These are phyloP conservation scores for Tylopilus subfusipes DNA, from an alignment of 768 basidiomycete species.

Conservation along the genomic window DNA sequence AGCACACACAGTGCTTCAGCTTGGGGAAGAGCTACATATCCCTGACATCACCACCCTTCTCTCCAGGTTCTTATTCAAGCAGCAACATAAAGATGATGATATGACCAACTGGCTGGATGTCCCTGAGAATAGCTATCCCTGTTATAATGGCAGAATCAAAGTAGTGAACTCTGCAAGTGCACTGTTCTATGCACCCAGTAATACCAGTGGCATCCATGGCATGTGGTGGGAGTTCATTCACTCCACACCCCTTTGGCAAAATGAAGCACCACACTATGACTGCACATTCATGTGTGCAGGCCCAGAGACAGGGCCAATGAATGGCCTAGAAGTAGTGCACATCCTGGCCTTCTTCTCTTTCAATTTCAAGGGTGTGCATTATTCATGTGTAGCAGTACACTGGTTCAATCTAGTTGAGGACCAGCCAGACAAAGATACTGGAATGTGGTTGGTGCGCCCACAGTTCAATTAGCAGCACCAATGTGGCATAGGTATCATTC, in stretches of 20 bases:
- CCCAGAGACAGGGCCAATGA: constrained; percentile 7
- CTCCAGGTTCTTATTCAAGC: no score
- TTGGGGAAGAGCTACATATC: no score
- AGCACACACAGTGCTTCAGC: no score
- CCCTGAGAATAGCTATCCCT: not conserved
- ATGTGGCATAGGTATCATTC: not conserved
- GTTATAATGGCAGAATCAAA: not conserved
- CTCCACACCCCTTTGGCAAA: not conserved
- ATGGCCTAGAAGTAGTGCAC: constrained; percentile 15
- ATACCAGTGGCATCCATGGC: not conserved
- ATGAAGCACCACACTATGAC: constrained; percentile 10
- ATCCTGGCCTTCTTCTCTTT: constrained; percentile 25
- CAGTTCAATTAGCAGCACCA: not conserved
- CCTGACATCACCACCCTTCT: no score
- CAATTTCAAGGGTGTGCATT: not conserved
- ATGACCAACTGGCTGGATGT: no score
- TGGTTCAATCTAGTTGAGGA: constrained; percentile 22
- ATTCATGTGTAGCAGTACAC: constrained; percentile 18
- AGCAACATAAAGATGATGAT: no score
- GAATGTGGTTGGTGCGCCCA: constrained; percentile 30
- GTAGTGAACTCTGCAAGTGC: not conserved
- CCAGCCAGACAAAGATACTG: constrained; percentile 22
- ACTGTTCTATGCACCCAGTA: not conserved
- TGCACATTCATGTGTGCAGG: constrained; percentile 20
- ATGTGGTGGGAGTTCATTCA: not conserved